Evolutionary conservation across 768 basidiomycete genomes (phyloP).

Genomic region (Agrocybe pediades): DNA sequence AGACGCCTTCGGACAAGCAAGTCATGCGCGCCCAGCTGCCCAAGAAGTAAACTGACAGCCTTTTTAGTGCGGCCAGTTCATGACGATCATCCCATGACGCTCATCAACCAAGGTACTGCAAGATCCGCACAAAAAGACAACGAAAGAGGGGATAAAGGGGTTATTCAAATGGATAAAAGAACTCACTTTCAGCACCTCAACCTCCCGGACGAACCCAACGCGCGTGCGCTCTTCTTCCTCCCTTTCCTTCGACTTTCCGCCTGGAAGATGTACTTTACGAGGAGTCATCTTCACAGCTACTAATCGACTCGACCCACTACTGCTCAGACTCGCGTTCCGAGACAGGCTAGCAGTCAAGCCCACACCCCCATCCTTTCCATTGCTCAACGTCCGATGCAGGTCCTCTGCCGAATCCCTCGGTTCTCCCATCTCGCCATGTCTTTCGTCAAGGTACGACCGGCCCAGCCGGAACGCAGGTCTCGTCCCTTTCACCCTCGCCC

Average conservation of each 20-base stretch:
- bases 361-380: not conserved
- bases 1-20: not conserved
- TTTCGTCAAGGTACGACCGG: slow-evolving; percentile 27
- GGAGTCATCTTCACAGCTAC: slow-evolving; percentile 53
- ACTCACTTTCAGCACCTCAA: slow-evolving; percentile 78
- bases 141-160: not conserved
- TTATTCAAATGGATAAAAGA: not conserved
- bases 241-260: slow-evolving; percentile 16
- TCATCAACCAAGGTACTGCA: not conserved
- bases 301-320: slow-evolving; percentile 25
- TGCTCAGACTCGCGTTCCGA: slow-evolving; percentile 13
- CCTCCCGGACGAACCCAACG: slow-evolving; percentile 80
- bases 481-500: slow-evolving; percentile 29
- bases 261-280: slow-evolving; percentile 20
- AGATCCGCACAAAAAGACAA: not conserved
- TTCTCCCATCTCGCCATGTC: slow-evolving; percentile 31
- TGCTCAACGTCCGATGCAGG: not conserved
- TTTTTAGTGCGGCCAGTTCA: not conserved
- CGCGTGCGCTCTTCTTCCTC: slow-evolving; percentile 69
- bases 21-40: not conserved
- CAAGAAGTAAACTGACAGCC: not conserved
- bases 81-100: not conserved
- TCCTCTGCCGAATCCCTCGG: slow-evolving; percentile 7
- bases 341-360: slow-evolving; percentile 14
- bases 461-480: slow-evolving; percentile 21